Evolutionary conservation across 352 stramenopile species (phyloP).

Genomic region (Elongisporangium undulatum): DNA sequence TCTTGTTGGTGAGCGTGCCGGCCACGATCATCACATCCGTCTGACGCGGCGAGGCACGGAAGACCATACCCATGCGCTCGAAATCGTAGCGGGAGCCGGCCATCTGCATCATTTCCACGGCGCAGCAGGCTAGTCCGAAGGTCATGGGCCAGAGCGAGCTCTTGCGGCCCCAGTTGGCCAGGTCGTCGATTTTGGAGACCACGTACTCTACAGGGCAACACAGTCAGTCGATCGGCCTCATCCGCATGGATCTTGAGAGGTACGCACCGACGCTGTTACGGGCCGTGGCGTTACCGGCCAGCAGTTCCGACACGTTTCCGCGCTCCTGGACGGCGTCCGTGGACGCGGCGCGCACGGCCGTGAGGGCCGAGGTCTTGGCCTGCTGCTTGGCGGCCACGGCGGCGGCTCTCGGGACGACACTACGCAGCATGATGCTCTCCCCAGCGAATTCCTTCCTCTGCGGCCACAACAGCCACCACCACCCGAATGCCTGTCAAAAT

Average conservation of each 20-base stretch:
- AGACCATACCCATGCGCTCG: slow-evolving; percentile 98
- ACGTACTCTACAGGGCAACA: slow-evolving; percentile 89
- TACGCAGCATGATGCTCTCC: slow-evolving; percentile 25
- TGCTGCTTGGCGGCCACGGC: slow-evolving; percentile 16
- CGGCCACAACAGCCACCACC: slow-evolving; percentile 8
- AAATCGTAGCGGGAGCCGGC: slow-evolving; percentile 94
- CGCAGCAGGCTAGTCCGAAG: slow-evolving; percentile 99
- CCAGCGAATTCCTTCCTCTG: slow-evolving; percentile 12
- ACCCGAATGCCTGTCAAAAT: slow-evolving; percentile 13
- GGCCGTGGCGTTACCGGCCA: slow-evolving; percentile 59
- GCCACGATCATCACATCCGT: slow-evolving; percentile 99
- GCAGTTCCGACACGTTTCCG: slow-evolving; percentile 67
- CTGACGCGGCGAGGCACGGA: slow-evolving; percentile 93
- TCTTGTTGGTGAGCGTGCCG: slow-evolving; percentile 99
- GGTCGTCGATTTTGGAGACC: slow-evolving; percentile 96
- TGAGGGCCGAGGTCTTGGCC: slow-evolving; percentile 8
- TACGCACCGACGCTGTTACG: slow-evolving; percentile 76
- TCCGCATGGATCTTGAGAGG: neutral
- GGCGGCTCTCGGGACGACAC: slow-evolving; percentile 29
- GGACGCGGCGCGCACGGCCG: slow-evolving; percentile 17
- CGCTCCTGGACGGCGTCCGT: slow-evolving; percentile 36
- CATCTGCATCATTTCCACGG: slow-evolving; percentile 99
- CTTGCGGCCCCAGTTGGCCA: slow-evolving; percentile 98
- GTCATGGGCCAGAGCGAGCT: slow-evolving; percentile 99
- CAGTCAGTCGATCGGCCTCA: neutral